Conservation (phyloP, 2,329 filamentous ascomycete genomes). For the Hirsutella rhossiliensis region DNA sequence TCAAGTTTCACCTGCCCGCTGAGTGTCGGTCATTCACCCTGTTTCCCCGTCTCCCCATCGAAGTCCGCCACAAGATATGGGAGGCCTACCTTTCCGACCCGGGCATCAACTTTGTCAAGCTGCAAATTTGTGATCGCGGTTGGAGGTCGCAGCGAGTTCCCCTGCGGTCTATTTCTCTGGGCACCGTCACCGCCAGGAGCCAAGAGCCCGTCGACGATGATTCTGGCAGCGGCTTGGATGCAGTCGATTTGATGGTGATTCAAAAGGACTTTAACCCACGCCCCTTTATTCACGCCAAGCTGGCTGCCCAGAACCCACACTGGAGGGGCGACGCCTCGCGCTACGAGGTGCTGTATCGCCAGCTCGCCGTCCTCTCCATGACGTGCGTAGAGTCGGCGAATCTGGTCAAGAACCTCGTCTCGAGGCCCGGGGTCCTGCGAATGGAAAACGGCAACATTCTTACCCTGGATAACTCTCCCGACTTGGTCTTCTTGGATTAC, state of each 20-base stretch:
- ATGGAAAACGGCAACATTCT: conserved; percentile 15
- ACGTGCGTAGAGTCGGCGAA: conserved; percentile 15
- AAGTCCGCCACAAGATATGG: conserved; percentile 24
- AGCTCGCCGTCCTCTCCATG: conserved; percentile 12
- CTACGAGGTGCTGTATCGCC: conserved; percentile 15
- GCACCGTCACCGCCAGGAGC: background rate
- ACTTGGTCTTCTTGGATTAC: conserved; percentile 23
- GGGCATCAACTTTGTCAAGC: conserved; percentile 22
- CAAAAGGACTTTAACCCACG: conserved; percentile 7
- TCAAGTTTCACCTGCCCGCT: conserved; percentile 20
- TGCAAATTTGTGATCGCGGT: conserved; percentile 10
- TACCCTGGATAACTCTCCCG: conserved; percentile 14
- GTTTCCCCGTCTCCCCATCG: conserved; percentile 20
- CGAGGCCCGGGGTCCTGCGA: conserved; percentile 11
- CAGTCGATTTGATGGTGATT: conserved; percentile 4
- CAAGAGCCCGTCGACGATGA: background rate
- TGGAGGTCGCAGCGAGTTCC: conserved; percentile 10
- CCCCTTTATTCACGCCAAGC: background rate
- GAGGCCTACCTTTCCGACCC: conserved; percentile 15
- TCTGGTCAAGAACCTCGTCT: conserved; percentile 10
- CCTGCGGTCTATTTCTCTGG: background rate
- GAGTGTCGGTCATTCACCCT: conserved; percentile 17
- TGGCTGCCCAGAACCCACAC: background rate
- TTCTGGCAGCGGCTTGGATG: conserved; percentile 3
- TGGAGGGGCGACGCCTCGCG: conserved; percentile 18